These are phyloP conservation scores for Leishmania aethiopica DNA, from an alignment of 208 protist species.

Conservation along the genomic window DNA sequence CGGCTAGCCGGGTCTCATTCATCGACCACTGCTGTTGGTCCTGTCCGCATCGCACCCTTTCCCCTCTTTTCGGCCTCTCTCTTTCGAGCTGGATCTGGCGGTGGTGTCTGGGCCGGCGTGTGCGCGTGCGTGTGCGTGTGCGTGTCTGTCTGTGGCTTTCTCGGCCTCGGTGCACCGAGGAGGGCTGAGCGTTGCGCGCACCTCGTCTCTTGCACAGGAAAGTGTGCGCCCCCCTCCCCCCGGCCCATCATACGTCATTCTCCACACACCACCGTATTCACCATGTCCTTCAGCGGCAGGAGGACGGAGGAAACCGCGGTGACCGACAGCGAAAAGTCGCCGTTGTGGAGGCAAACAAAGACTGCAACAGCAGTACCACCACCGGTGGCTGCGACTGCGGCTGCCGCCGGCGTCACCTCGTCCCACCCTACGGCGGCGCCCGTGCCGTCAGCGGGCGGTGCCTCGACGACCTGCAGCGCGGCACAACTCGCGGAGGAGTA, in stretches of 20 bases:
- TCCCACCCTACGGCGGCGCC: background rate
- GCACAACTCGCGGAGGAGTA: slow-evolving; percentile 50
- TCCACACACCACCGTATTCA: background rate
- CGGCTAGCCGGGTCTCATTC: background rate
- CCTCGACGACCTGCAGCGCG: background rate
- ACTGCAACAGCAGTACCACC: background rate
- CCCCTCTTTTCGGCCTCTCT: background rate
- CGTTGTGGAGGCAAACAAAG: background rate
- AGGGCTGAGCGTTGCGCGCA: background rate
- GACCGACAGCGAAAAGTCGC: background rate
- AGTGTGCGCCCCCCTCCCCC: background rate
- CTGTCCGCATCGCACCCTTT: background rate
- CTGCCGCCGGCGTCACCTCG: background rate
- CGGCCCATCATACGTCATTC: background rate
- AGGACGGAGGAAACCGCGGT: background rate
- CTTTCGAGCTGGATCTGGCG: background rate
- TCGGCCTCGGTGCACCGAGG: background rate
- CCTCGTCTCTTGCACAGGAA: background rate
- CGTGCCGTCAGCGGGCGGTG: background rate
- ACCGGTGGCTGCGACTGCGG: background rate
- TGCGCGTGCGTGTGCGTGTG: background rate
- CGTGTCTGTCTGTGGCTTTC: background rate
- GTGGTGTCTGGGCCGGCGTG: background rate
- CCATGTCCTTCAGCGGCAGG: background rate
- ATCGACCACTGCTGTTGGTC: background rate